Evolutionary conservation across 495 filamentous ascomycete genomes (phyloP).

Genomic region (Talaromyces borbonicus): DNA sequence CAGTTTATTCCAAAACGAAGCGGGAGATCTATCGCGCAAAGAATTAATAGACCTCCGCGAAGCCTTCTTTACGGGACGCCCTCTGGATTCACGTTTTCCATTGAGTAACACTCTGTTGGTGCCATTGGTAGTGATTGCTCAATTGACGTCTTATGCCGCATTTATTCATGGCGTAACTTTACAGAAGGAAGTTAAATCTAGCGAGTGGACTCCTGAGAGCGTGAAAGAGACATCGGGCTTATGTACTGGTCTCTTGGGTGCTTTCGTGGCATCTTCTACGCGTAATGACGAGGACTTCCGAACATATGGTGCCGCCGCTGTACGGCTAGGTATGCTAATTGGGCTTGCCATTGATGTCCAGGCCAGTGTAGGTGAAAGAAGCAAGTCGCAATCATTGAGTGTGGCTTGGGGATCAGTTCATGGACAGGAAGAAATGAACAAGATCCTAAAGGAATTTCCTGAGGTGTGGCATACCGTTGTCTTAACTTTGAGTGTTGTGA

Average conservation of each 20-base stretch:
- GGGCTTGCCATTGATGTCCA: slow-evolving; percentile 27
- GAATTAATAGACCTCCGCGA: too few species aligned
- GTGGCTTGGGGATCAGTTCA: slow-evolving; percentile 18
- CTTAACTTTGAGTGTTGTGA: not conserved
- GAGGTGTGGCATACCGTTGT: slow-evolving; percentile 4
- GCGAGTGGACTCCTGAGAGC: slow-evolving; percentile 7
- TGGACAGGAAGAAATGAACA: slow-evolving; percentile 11
- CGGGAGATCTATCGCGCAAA: too few species aligned
- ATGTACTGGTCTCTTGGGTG: slow-evolving; percentile 28
- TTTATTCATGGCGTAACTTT: too few species aligned
- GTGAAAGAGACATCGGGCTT: slow-evolving; percentile 29
- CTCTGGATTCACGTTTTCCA: too few species aligned
- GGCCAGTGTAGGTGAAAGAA: slow-evolving; percentile 10
- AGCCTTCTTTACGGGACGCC: too few species aligned
- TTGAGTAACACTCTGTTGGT: slow-evolving; percentile 22
- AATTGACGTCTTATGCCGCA: slow-evolving; percentile 24
- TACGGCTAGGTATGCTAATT: slow-evolving; percentile 22
- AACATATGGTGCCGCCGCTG: slow-evolving; percentile 19
- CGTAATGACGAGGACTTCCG: slow-evolving; percentile 12
- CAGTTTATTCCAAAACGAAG: too few species aligned
- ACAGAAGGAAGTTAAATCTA: slow-evolving; percentile 5
- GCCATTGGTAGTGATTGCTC: slow-evolving; percentile 21
- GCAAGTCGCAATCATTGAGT: slow-evolving; percentile 14
- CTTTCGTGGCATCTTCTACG: slow-evolving; percentile 23
- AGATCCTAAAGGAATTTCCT: slow-evolving; percentile 15